A percentile compares a stretch with the other conserved stretches of the same genome.
phyloP scores from a whole-genome alignment of 164 flowering plant species.

The Annona cherimola region DNA sequence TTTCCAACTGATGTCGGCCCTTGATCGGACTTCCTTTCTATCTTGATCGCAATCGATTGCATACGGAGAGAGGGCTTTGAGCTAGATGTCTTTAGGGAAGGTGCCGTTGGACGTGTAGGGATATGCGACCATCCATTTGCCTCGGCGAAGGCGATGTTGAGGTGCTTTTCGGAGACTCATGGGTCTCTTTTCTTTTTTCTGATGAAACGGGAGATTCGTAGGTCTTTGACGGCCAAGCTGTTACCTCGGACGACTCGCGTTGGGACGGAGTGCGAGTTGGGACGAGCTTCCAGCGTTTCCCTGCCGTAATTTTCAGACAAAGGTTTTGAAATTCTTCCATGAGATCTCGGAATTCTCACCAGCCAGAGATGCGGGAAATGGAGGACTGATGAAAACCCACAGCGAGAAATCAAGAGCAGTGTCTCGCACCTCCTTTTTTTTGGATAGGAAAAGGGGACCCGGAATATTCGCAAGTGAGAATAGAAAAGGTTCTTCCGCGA shows the following conservation, averaged over 20 bases:
- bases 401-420: too few species aligned
- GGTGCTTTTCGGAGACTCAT: slow-evolving; percentile 8
- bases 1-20: neutral
- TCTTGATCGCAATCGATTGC: neutral
- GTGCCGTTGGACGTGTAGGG: slow-evolving; percentile 13
- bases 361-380: too few species aligned
- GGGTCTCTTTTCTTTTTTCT: too few species aligned
- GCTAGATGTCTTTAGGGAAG: slow-evolving; percentile 1
- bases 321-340: neutral
- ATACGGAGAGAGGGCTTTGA: slow-evolving; percentile 1
- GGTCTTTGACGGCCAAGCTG: slow-evolving; percentile 10
- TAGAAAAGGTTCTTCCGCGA: too few species aligned
- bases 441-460: too few species aligned
- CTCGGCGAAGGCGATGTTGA: neutral
- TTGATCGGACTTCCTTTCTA: neutral
- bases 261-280: neutral
- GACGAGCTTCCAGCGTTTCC: neutral
- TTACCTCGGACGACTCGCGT: slow-evolving; percentile 9
- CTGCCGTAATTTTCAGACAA: slow-evolving; percentile 2
- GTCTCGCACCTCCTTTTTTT: too few species aligned
- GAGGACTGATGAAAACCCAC: too few species aligned
- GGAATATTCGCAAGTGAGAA: too few species aligned
- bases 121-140: slow-evolving; percentile 7
- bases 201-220: slow-evolving; percentile 8
- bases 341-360: too few species aligned